A percentile compares a stretch with the other conserved stretches of the same genome.
Conservation (phyloP, 192 early-diverging fungal genomes). For the Coemansia sp. region DNA sequence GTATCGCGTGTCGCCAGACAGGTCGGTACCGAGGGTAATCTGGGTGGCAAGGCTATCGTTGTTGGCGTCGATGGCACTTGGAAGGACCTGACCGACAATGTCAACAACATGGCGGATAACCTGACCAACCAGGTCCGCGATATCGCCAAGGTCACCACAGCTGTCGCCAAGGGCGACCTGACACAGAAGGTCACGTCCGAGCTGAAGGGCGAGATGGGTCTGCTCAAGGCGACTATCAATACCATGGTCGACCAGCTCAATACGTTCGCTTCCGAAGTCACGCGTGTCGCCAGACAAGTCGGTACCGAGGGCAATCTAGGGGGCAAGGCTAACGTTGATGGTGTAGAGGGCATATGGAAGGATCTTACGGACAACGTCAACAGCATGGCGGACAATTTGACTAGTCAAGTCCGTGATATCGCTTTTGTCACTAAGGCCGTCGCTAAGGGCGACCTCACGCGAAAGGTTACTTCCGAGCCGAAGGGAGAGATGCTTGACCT, state of each 20-base stretch:
- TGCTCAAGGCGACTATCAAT: conserved; percentile 54
- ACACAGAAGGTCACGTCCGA: conserved; percentile 61
- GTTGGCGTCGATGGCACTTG: too few species aligned
- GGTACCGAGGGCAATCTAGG: conserved; percentile 39
- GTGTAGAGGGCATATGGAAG: conserved; percentile 59
- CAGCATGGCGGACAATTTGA: conserved; percentile 61
- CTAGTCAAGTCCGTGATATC: conserved; percentile 44
- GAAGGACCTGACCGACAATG: too few species aligned
- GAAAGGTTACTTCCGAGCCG: too few species aligned
- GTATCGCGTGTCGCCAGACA: conserved; percentile 75
- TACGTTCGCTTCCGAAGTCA: conserved; percentile 60
- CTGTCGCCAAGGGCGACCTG: conserved; percentile 33
- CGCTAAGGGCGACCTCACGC: too few species aligned
- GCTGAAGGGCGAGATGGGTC: conserved; percentile 57
- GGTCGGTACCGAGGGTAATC: conserved; percentile 70
- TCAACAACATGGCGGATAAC: too few species aligned
- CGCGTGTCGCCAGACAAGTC: conserved; percentile 65
- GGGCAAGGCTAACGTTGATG: conserved; percentile 55
- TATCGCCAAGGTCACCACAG: too few species aligned
- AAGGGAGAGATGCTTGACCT: too few species aligned
- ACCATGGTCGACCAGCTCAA: conserved; percentile 65
- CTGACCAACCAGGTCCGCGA: too few species aligned
- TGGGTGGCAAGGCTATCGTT: conserved; percentile 55
- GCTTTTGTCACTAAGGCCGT: too few species aligned
- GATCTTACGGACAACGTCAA: conserved; percentile 63